Percentiles rank a stretch among this genome's conserved stretches.
Evolutionary conservation across 2,329 filamentous ascomycete genomes (phyloP).

Genomic region (Ambrosiella cleistominuta): DNA sequence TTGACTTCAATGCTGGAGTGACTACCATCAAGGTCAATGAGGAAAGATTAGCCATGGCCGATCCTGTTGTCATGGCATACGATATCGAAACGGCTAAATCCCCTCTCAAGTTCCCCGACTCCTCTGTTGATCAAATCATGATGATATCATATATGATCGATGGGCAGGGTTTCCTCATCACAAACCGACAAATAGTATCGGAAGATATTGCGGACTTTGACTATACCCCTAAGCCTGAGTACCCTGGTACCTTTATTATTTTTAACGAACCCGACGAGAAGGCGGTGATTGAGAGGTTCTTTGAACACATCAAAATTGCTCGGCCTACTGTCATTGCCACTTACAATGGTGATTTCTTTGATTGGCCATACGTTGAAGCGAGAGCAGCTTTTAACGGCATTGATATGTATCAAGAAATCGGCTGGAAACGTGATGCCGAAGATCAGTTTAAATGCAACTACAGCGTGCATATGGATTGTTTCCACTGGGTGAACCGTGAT

Average conservation of each 20-base stretch:
- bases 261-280: slow-evolving; percentile 97
- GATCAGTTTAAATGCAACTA: slow-evolving; percentile 94
- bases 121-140: slow-evolving; percentile 91
- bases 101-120: slow-evolving; percentile 90
- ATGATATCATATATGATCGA: slow-evolving; percentile 99
- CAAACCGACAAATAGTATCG: slow-evolving; percentile 91
- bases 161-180: slow-evolving; percentile 92
- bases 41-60: slow-evolving; percentile 73
- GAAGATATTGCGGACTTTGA: slow-evolving; percentile 97
- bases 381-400: slow-evolving; percentile 86
- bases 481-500: slow-evolving; percentile 97
- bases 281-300: slow-evolving; percentile 73
- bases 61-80: slow-evolving; percentile 96
- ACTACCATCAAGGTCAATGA: slow-evolving; percentile 72
- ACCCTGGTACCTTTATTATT: slow-evolving; percentile 86
- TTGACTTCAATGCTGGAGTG: slow-evolving; percentile 82
- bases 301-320: slow-evolving; percentile 86
- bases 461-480: slow-evolving; percentile 97
- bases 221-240: slow-evolving; percentile 94
- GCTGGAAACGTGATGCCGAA: slow-evolving; percentile 85
- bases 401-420: slow-evolving; percentile 98
- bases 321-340: slow-evolving; percentile 93
- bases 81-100: slow-evolving; percentile 97
- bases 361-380: slow-evolving; percentile 97
- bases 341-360: slow-evolving; percentile 99